Conservation (phyloP, 352 stramenopile species). For the Thalassiosira livingstoniorum region DNA sequence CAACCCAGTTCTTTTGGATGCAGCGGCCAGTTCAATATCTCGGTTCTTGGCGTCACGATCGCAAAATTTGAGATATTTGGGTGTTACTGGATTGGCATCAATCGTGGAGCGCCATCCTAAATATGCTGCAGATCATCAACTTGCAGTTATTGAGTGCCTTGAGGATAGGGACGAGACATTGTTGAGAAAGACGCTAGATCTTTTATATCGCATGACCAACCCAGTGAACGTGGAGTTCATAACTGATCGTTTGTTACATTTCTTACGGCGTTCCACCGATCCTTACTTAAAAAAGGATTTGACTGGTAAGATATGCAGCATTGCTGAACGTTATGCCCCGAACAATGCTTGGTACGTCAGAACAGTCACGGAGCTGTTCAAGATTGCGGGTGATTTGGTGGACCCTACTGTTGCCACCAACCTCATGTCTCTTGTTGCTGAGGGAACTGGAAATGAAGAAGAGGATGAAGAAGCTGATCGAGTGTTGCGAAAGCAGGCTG, state of each 20-base stretch:
- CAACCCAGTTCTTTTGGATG: slow-evolving; percentile 96
- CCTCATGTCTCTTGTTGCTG: slow-evolving; percentile 97
- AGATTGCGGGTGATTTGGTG: slow-evolving; percentile 94
- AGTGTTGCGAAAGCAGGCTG: slow-evolving; percentile 94
- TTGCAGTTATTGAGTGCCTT: slow-evolving; percentile 99
- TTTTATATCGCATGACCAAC: slow-evolving; percentile 98
- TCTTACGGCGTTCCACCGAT: slow-evolving; percentile 94
- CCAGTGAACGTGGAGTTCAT: slow-evolving; percentile 99
- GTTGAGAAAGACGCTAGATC: slow-evolving; percentile 98
- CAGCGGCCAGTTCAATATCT: slow-evolving; percentile 84
- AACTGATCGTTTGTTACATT: slow-evolving; percentile 96
- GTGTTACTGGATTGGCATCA: slow-evolving; percentile 97
- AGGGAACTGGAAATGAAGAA: slow-evolving; percentile 96
- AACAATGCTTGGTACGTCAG: slow-evolving; percentile 99
- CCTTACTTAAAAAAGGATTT: slow-evolving; percentile 97
- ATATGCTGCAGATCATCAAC: slow-evolving; percentile 99
- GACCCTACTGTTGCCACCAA: slow-evolving; percentile 97
- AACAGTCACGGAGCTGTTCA: slow-evolving; percentile 94
- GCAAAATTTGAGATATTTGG: slow-evolving; percentile 99
- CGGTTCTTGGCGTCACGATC: slow-evolving; percentile 80
- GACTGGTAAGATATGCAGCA: slow-evolving; percentile 96
- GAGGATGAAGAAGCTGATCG: slow-evolving; percentile 89
- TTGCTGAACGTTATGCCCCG: slow-evolving; percentile 96
- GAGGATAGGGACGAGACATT: slow-evolving; percentile 99
- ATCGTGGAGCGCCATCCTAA: slow-evolving; percentile 94